Conservation (phyloP, 2,329 filamentous ascomycete genomes). For the Colletotrichum chrysophilum region DNA sequence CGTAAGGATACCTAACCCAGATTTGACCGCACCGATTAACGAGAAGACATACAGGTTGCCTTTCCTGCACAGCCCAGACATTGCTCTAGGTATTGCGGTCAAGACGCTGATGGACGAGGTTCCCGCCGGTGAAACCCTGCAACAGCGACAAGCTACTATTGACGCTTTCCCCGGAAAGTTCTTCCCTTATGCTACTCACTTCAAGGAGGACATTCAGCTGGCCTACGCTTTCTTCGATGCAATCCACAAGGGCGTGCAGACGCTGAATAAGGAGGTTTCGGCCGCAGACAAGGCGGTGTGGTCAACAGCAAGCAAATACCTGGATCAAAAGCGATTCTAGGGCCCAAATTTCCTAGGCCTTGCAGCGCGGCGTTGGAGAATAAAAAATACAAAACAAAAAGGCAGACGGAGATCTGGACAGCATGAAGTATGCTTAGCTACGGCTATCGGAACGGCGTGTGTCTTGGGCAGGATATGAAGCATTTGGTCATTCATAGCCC, state of each 20-base stretch:
- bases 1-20: slow-evolving; percentile 54
- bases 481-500: slow-evolving; percentile 12
- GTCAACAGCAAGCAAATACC: slow-evolving; percentile 60
- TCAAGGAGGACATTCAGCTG: slow-evolving; percentile 64
- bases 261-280: slow-evolving; percentile 52
- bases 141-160: slow-evolving; percentile 49
- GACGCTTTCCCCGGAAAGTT: slow-evolving; percentile 56
- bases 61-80: slow-evolving; percentile 73
- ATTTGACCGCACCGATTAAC: slow-evolving; percentile 24
- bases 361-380: slow-evolving; percentile 22
- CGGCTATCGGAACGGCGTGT: background rate
- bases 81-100: slow-evolving; percentile 78
- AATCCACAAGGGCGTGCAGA: slow-evolving; percentile 61
- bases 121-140: slow-evolving; percentile 58
- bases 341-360: slow-evolving; percentile 1
- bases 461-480: slow-evolving; percentile 11
- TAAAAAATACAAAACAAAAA: slow-evolving; percentile 19
- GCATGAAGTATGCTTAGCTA: background rate
- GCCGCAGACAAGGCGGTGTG: slow-evolving; percentile 55
- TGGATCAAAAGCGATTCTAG: slow-evolving; percentile 49
- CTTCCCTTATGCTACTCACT: slow-evolving; percentile 63
- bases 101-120: slow-evolving; percentile 82
- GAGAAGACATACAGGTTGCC: slow-evolving; percentile 57
- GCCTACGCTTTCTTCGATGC: slow-evolving; percentile 64
- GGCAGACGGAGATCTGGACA: slow-evolving; percentile 6